These are phyloP conservation scores for Colletotrichum euphorbiae DNA, from an alignment of 2,329 filamentous ascomycete genomes.

Conservation along the genomic window DNA sequence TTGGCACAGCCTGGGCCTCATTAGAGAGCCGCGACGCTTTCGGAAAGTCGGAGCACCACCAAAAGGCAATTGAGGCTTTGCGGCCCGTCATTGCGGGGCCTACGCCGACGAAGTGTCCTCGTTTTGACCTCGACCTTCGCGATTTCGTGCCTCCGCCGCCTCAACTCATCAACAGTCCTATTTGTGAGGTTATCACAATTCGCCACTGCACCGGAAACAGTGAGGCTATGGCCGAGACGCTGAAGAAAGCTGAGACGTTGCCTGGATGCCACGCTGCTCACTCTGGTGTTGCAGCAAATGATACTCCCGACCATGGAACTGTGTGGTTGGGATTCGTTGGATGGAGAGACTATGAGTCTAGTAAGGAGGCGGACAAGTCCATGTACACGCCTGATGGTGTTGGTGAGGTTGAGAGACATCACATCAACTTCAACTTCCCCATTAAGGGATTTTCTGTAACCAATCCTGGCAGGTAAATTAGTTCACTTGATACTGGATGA, in stretches of 20 bases:
- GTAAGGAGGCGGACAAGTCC: slow-evolving; percentile 27
- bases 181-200: slow-evolving; percentile 31
- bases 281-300: slow-evolving; percentile 12
- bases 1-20: slow-evolving; percentile 15
- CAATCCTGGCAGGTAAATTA: slow-evolving; percentile 31
- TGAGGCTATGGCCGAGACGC: slow-evolving; percentile 6
- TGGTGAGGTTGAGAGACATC: slow-evolving; percentile 21
- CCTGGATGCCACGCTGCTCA: slow-evolving; percentile 24
- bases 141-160: slow-evolving; percentile 28
- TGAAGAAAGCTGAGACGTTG: slow-evolving; percentile 22
- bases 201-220: slow-evolving; percentile 19
- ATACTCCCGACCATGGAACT: slow-evolving; percentile 21
- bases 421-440: slow-evolving; percentile 37
- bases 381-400: slow-evolving; percentile 14
- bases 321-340: slow-evolving; percentile 32
- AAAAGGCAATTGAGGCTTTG: slow-evolving; percentile 29
- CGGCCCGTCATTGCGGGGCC: slow-evolving; percentile 13
- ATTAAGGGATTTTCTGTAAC: slow-evolving; percentile 37
- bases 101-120: slow-evolving; percentile 20
- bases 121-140: slow-evolving; percentile 18
- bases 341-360: slow-evolving; percentile 30
- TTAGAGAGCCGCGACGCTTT: slow-evolving; percentile 22
- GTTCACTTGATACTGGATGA: too few relatives aligned
- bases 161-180: slow-evolving; percentile 33
- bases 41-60: slow-evolving; percentile 23